Percentiles rank a stretch among this genome's conserved stretches.
Evolutionary conservation across 2,329 filamentous ascomycete genomes (phyloP).

Genomic region (Xylaria sp.): DNA sequence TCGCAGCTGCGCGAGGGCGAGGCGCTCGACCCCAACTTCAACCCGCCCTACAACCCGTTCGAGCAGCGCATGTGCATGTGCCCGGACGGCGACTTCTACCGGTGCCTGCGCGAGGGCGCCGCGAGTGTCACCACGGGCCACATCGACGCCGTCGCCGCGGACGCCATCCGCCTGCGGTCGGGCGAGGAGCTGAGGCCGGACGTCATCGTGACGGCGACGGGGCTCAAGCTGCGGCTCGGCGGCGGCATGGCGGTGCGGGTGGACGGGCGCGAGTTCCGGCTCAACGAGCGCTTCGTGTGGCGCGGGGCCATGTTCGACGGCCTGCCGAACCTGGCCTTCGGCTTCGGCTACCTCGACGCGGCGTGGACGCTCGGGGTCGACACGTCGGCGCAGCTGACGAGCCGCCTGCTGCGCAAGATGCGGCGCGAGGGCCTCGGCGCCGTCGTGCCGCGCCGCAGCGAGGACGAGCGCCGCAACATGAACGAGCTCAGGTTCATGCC

Average conservation of each 20-base stretch:
- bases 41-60: constrained; percentile 67
- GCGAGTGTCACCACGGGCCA: constrained; percentile 53
- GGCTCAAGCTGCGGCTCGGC: constrained; percentile 61
- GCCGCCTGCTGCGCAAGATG: too few relatives aligned
- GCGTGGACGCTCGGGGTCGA: constrained; percentile 71
- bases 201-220: constrained; percentile 71
- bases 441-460: too few relatives aligned
- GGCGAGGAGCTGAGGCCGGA: constrained; percentile 61
- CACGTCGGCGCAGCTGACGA: too few relatives aligned
- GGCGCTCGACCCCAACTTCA: constrained; percentile 64
- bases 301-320: constrained; percentile 67
- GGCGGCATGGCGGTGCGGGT: constrained; percentile 56
- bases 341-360: constrained; percentile 67
- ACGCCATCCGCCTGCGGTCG: constrained; percentile 50
- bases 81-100: constrained; percentile 60
- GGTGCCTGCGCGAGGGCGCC: constrained; percentile 49
- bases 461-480: too few relatives aligned
- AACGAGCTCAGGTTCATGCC: too few relatives aligned
- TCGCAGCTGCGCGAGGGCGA: constrained; percentile 56
- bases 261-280: constrained; percentile 54
- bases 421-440: too few relatives aligned
- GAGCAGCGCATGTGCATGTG: constrained; percentile 76
- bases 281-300: constrained; percentile 61
- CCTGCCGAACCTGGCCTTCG: constrained; percentile 63
- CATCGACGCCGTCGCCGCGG: constrained; percentile 53